phyloP scores from a whole-genome alignment of 495 filamentous ascomycete species.

The Podospora didyma region DNA sequence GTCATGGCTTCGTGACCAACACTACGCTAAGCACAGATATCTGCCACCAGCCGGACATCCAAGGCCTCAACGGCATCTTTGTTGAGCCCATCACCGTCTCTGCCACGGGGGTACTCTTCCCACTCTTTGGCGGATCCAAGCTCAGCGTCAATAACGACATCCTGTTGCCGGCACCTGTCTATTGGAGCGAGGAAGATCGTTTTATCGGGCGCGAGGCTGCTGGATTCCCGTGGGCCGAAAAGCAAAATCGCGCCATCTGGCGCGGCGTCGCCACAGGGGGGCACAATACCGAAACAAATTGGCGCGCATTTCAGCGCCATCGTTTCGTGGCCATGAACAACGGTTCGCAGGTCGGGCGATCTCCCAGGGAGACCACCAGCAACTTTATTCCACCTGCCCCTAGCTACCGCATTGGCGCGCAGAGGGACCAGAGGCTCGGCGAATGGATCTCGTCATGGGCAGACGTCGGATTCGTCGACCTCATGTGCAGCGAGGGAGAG shows the following conservation, averaged over 20 bases:
- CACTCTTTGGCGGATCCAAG: slow-evolving; percentile 73
- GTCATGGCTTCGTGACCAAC: slow-evolving; percentile 60
- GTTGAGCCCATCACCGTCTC: slow-evolving; percentile 59
- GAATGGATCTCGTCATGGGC: slow-evolving; percentile 35
- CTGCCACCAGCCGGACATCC: slow-evolving; percentile 57
- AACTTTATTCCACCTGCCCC: slow-evolving; percentile 37
- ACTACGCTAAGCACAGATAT: slow-evolving; percentile 62
- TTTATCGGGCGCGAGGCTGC: slow-evolving; percentile 58
- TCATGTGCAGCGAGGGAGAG: slow-evolving; percentile 34
- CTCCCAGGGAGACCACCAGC: slow-evolving; percentile 25
- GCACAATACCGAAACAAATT: slow-evolving; percentile 54
- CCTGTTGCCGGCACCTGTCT: slow-evolving; percentile 72
- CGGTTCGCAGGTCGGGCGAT: slow-evolving; percentile 47
- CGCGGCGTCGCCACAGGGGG: slow-evolving; percentile 67
- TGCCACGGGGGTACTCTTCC: slow-evolving; percentile 47
- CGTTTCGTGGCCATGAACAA: slow-evolving; percentile 67
- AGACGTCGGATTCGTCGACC: slow-evolving; percentile 39
- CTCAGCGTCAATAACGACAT: slow-evolving; percentile 76
- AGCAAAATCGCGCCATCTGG: slow-evolving; percentile 57
- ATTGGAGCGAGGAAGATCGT: slow-evolving; percentile 62
- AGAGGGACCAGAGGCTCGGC: slow-evolving; percentile 20
- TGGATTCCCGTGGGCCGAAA: slow-evolving; percentile 50
- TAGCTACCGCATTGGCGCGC: slow-evolving; percentile 23
- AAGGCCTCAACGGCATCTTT: slow-evolving; percentile 65
- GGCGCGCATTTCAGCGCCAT: slow-evolving; percentile 69